Evolutionary conservation across 2,329 filamentous ascomycete genomes (phyloP).

Genomic region (Fusarium sp.): DNA sequence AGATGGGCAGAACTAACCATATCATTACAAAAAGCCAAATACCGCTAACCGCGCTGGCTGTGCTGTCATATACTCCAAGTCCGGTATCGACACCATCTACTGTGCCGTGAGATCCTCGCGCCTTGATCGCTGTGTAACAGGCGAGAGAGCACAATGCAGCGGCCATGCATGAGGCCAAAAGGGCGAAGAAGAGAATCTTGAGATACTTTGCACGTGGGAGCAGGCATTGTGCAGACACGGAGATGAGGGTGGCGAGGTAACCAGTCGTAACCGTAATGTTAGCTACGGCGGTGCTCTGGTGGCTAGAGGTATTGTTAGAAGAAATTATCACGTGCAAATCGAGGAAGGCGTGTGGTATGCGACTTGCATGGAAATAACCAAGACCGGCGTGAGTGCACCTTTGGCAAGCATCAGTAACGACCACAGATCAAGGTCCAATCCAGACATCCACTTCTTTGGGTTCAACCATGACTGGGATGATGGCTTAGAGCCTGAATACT

Average conservation of each 20-base stretch:
- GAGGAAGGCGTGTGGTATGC: background rate
- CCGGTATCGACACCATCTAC: background rate
- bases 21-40: constrained; percentile 34
- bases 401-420: background rate
- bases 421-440: background rate
- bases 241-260: too few relatives aligned
- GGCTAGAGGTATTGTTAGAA: background rate
- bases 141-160: constrained; percentile 24
- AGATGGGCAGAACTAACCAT: constrained; percentile 12
- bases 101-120: constrained; percentile 12
- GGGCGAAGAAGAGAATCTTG: constrained; percentile 29
- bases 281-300: background rate
- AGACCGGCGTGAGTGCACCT: background rate
- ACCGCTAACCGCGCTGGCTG: constrained; percentile 17
- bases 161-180: constrained; percentile 19
- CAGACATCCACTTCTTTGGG: background rate
- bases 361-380: constrained; percentile 5
- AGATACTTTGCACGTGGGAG: constrained; percentile 27
- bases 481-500: background rate
- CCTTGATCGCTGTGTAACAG: constrained; percentile 21
- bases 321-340: background rate
- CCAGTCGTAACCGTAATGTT: background rate
- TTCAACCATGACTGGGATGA: background rate
- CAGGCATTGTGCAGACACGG: background rate
- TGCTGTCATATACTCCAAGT: constrained; percentile 22